These are phyloP conservation scores for Macroventuria anomochaeta DNA, from an alignment of 2,329 filamentous ascomycete genomes.

Conservation along the genomic window DNA sequence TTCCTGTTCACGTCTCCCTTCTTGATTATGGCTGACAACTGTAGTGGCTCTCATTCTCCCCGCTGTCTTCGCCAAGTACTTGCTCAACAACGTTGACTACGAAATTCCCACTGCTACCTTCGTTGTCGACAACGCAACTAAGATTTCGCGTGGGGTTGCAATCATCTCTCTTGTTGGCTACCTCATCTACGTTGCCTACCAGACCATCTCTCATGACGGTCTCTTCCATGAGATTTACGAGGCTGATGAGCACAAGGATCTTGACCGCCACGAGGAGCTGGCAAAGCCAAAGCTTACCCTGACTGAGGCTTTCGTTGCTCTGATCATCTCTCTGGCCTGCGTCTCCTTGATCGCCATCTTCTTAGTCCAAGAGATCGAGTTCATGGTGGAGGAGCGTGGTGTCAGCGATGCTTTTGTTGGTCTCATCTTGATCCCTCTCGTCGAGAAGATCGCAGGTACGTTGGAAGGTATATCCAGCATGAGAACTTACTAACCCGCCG, in stretches of 20 bases:
- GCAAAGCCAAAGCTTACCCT: slow-evolving; percentile 74
- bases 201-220: slow-evolving; percentile 76
- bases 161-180: slow-evolving; percentile 75
- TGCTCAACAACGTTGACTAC: slow-evolving; percentile 37
- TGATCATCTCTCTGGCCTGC: slow-evolving; percentile 68
- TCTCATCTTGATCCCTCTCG: slow-evolving; percentile 79
- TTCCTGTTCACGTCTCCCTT: background rate
- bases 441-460: slow-evolving; percentile 75
- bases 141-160: slow-evolving; percentile 73
- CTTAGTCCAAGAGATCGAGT: slow-evolving; percentile 74
- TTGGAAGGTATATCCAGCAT: background rate
- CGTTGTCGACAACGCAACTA: slow-evolving; percentile 63
- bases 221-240: slow-evolving; percentile 78
- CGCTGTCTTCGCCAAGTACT: slow-evolving; percentile 60
- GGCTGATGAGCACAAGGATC: slow-evolving; percentile 71
- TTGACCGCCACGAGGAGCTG: slow-evolving; percentile 66
- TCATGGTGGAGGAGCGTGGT: slow-evolving; percentile 59
- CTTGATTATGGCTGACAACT: slow-evolving; percentile 18
- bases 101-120: slow-evolving; percentile 58
- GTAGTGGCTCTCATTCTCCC: slow-evolving; percentile 58
- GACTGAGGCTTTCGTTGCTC: slow-evolving; percentile 72
- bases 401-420: slow-evolving; percentile 65
- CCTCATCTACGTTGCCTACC: slow-evolving; percentile 67
- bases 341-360: slow-evolving; percentile 77
- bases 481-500: slow-evolving; percentile 5